Base-by-base conservation (phyloP, 176 grass and related monocot genomes). In the Zea luxurians region DNA sequence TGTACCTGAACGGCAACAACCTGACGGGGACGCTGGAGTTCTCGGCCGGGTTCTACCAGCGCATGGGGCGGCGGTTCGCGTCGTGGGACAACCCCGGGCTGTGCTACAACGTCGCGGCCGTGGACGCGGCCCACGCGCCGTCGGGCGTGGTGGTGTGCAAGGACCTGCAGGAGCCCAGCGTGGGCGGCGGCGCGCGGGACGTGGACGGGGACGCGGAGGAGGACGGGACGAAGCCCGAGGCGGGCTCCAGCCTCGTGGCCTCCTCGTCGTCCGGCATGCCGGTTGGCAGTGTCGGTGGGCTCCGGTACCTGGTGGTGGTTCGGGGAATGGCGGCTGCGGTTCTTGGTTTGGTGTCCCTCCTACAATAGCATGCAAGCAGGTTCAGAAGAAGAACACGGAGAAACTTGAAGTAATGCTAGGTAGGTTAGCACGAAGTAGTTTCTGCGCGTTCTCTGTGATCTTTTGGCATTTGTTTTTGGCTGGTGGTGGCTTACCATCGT, bases 1-100 rank as follows among this genome's bases (percentile, higher is more conserved):
- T 99, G 70, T 96, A 99, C n/a, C 88, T 99, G 2, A 99, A 93
- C 48, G 96, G 73, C 1, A 99, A 99, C 82, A 96, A 99, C 63
- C 80, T 99, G 10, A 96, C 88, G 0, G 96, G 96, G 1, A 37
- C 66, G 85, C 83, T 99, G 12, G 79, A 37, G 59, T 96, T 99
- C 87, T 66, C 88, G 3, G 15, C 81, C 15, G 84, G 15, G 68
- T 99, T 99, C 79, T 99, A 93, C 81, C 44, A 77, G 78, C 85
- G 71, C 36, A 90, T 99, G 88, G 90, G 92, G 12, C 83, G 84
- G 83, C 85, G 96, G 68, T 99, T 99, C 78, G 89, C 90, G 1
- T 96, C 92, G 5, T 96, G 96, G 96, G 89, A 91, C 36, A 96
- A 99, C 74, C 90, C 92, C 1, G 91, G 84, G 40, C 4, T 99